Base-by-base conservation (phyloP, 495 filamentous ascomycete genomes). In the Paragyromitra xinjiangensis region DNA sequence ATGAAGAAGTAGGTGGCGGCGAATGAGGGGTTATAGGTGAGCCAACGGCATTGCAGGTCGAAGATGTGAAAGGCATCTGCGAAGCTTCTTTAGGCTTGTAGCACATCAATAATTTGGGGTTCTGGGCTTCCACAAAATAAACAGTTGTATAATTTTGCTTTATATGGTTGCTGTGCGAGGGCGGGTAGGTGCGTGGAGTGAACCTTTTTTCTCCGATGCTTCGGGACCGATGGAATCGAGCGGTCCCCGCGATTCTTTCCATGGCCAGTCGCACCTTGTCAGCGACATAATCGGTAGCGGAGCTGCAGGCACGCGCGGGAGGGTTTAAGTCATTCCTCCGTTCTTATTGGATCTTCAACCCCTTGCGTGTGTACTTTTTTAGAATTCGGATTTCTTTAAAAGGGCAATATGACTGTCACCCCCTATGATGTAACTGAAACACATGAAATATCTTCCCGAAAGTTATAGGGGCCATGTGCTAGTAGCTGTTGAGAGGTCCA, bases 251-350 rank as follows among this genome's bases (percentile, higher is more conserved):
- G 69, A 63, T 71, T 61, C 50, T 64, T 34, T 53, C 34, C 59
- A 44, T 55, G 19, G 69, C 69, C 69, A 72, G 45, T 72, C 63
- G 34, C 45, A 34, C 37, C 69, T 55, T 64, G 59, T 72, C 45
- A 53, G 56, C 69, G 69, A 64, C 69, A 72, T 72, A 64, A 72
- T 34, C 37, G 69, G 59, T 72, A 72, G 26, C 45, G 59, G 59
- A 39, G 19, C 59, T 72, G 45, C 69, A 72, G 69, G 69, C 16
- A 16, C 16, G 29, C 26, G 24, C 14, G 34, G 69, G 44, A 29
- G n/a, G 16, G 2, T 51, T 42, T 24, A 19, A 39, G 56, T 63
- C 55, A 63, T 71, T 62, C 24, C 40, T 39, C 24, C 6, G 16
- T 37, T 71, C 19, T 63, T 24, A 63, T 63, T 61, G 56, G 69